These are phyloP conservation scores for Kwoniella pini DNA, from an alignment of 768 basidiomycete species.

Conservation along the genomic window DNA sequence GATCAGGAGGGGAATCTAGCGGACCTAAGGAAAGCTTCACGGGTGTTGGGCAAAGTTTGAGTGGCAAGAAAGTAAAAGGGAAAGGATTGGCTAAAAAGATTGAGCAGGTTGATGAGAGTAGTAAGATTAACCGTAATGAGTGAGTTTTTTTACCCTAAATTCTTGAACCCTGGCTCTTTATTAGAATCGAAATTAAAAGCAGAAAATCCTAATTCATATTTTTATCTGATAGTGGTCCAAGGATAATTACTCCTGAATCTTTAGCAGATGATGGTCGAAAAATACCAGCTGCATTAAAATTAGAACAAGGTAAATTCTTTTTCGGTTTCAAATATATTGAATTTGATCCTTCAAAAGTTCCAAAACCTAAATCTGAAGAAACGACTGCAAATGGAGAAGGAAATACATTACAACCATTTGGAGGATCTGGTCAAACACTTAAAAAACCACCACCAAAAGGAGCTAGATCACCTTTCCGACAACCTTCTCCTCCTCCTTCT, in stretches of 20 bases:
- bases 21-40: conserved; percentile 76
- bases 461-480: neutral
- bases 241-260: conserved; percentile 76
- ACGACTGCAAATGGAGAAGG: conserved; percentile 7
- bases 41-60: conserved; percentile 87
- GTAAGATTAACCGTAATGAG: conserved; percentile 90
- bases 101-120: conserved; percentile 73
- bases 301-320: conserved; percentile 93
- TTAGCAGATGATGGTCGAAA: conserved; percentile 68
- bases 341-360: conserved; percentile 51
- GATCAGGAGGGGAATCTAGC: conserved; percentile 23
- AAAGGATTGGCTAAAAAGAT: conserved; percentile 83
- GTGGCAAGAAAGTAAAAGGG: conserved; percentile 89
- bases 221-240: conserved; percentile 66
- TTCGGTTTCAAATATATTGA: conserved; percentile 86
- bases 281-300: conserved; percentile 82
- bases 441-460: neutral
- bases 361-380: conserved; percentile 38
- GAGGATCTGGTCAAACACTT: conserved; percentile 18
- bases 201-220: neutral
- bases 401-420: conserved; percentile 17
- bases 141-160: conserved; percentile 57
- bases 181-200: neutral
- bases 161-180: too few relatives aligned
- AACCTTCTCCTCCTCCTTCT: conserved; percentile 45